A percentile compares a stretch with the other conserved stretches of the same genome.
phyloP scores from a whole-genome alignment of 176 grass and related monocot genomes.

The Musa acuminata region DNA sequence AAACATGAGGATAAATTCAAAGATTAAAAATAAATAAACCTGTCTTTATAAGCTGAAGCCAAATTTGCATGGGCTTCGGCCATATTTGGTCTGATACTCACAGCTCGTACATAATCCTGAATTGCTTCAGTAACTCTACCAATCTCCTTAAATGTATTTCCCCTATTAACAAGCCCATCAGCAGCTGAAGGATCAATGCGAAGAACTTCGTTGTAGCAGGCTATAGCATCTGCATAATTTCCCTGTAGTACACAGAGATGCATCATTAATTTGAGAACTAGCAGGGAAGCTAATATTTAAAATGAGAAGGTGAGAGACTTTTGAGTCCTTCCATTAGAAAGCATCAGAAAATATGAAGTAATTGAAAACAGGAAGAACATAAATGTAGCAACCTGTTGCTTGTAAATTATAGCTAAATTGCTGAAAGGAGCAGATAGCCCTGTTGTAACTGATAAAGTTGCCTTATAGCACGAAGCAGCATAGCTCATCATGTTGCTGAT shows the following conservation, averaged over 20 bases:
- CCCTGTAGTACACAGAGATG: conserved; percentile 32
- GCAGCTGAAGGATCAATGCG: conserved; percentile 67
- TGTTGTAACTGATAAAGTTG: conserved; percentile 71
- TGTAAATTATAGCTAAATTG: conserved; percentile 90
- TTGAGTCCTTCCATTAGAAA: neutral
- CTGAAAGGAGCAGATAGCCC: conserved; percentile 77
- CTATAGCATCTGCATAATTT: conserved; percentile 80
- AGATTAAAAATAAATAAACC: conserved; percentile 22
- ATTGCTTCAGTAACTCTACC: conserved; percentile 77
- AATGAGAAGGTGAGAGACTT: neutral
- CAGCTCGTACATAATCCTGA: conserved; percentile 82
- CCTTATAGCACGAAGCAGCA: conserved; percentile 80
- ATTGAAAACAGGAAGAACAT: neutral
- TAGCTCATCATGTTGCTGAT: conserved; percentile 56
- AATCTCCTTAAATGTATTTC: conserved; percentile 92
- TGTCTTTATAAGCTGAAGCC: conserved; percentile 91
- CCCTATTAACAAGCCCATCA: conserved; percentile 84
- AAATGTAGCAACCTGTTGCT: conserved; percentile 52
- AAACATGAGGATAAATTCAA: neutral
- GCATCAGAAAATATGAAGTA: neutral
- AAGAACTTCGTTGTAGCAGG: conserved; percentile 76
- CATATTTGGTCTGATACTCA: conserved; percentile 66
- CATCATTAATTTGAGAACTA: neutral
- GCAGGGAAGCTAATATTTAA: neutral
- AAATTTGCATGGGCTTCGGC: conserved; percentile 91